These are phyloP conservation scores for Gracilaria gracilis DNA, from an alignment of 23 red algal genomes.

Conservation along the genomic window DNA sequence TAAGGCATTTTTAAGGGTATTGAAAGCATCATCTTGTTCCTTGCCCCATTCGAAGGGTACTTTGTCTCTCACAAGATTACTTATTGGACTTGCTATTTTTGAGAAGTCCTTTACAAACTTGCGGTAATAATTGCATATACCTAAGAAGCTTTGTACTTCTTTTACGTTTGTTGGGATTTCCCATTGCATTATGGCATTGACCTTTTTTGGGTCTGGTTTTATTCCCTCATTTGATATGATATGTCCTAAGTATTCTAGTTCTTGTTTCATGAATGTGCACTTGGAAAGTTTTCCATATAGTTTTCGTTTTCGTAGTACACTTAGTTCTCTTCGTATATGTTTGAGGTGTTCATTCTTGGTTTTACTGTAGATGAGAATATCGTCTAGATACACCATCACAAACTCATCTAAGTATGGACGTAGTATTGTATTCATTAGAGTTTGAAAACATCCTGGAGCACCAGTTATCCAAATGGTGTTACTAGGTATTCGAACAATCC, in stretches of 20 bases:
- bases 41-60: background rate
- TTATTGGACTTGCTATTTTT: constrained; percentile 26
- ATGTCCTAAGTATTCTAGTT: constrained; percentile 60
- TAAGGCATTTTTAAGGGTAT: background rate
- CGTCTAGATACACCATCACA: constrained; percentile 40
- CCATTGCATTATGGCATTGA: constrained; percentile 40
- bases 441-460: constrained; percentile 38
- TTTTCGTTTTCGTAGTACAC: constrained; percentile 34
- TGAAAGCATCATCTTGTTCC: constrained; percentile 2
- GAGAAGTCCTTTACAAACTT: constrained; percentile 44
- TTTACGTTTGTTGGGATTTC: constrained; percentile 7
- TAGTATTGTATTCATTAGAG: constrained; percentile 40
- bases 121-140: constrained; percentile 45
- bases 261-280: constrained; percentile 1
- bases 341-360: constrained; percentile 34
- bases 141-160: constrained; percentile 46
- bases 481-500: constrained; percentile 56
- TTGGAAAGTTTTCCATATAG: constrained; percentile 19
- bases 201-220: constrained; percentile 36
- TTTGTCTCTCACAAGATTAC: constrained; percentile 5
- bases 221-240: constrained; percentile 12
- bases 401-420: constrained; percentile 39
- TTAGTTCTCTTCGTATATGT: constrained; percentile 26
- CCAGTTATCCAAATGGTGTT: constrained; percentile 45
- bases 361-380: constrained; percentile 68